Conservation (phyloP, 2,329 filamentous ascomycete species). For the Colletotrichum lupini region DNA sequence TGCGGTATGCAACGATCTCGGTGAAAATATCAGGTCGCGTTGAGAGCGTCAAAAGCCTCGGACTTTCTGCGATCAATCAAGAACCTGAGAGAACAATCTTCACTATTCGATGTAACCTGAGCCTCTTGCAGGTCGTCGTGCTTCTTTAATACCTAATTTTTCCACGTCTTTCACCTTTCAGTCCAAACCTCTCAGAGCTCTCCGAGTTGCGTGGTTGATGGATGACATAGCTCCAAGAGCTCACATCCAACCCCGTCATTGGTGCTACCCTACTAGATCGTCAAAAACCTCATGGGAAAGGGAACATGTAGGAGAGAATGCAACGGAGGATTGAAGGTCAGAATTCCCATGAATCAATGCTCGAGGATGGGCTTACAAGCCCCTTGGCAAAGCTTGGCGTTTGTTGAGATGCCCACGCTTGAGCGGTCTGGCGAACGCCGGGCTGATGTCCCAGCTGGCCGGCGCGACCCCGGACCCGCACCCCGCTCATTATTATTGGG, state of each 20-base stretch:
- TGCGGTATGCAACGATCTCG: not conserved
- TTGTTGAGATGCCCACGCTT: not conserved
- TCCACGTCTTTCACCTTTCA: not conserved
- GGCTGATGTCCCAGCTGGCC: not conserved
- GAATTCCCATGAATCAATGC: constrained; percentile 31
- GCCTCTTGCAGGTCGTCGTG: not conserved
- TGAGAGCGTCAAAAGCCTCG: not conserved
- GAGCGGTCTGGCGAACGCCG: not conserved
- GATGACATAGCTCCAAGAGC: constrained; percentile 27
- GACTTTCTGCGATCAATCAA: not conserved
- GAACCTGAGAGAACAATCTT: not conserved
- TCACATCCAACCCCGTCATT: not conserved
- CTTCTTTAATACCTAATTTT: not conserved
- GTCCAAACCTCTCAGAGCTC: not conserved
- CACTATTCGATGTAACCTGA: not conserved
- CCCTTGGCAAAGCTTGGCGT: constrained; percentile 32
- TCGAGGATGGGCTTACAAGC: constrained; percentile 10
- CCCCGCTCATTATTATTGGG: constrained; percentile 5
- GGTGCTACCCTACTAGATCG: not conserved
- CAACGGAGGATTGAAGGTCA: constrained; percentile 17
- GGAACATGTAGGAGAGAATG: constrained; percentile 4
- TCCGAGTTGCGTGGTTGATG: not conserved
- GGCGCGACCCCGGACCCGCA: constrained; percentile 3
- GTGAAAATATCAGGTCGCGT: too few relatives aligned
- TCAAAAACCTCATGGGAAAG: not conserved